phyloP scores from a whole-genome alignment of 1,139 yeast genomes.

The Kodamaea ohmeri region DNA sequence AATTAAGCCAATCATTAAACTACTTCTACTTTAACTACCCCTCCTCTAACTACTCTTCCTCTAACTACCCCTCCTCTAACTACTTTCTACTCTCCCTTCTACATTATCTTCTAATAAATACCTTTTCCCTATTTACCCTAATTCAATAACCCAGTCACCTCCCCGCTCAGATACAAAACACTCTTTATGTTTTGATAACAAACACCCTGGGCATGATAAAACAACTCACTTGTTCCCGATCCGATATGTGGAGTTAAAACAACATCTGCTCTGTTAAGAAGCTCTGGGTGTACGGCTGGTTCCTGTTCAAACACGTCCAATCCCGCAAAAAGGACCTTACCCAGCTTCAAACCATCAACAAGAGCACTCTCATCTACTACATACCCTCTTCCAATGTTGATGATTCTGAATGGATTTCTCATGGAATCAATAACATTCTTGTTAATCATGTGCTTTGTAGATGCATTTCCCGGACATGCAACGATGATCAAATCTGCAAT shows the following conservation, averaged over 20 bases:
- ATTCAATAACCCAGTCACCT: slow-evolving; percentile 1
- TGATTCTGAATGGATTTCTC: slow-evolving; percentile 54
- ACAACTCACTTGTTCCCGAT: slow-evolving; percentile 58
- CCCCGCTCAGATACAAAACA: slow-evolving; percentile 7
- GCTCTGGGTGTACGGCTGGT: slow-evolving; percentile 53
- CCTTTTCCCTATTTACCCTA: slow-evolving; percentile 3
- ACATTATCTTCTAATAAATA: too few relatives aligned
- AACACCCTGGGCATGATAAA: slow-evolving; percentile 44
- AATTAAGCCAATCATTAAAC: too few relatives aligned
- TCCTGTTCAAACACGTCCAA: slow-evolving; percentile 78
- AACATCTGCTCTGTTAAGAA: slow-evolving; percentile 64
- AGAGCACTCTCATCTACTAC: slow-evolving; percentile 73
- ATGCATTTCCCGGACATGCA: slow-evolving; percentile 64
- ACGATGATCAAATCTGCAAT: slow-evolving; percentile 60
- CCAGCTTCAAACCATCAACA: slow-evolving; percentile 62
- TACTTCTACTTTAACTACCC: too few relatives aligned
- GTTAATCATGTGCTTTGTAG: slow-evolving; percentile 58
- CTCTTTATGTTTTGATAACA: slow-evolving; percentile 14
- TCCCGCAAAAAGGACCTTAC: slow-evolving; percentile 71
- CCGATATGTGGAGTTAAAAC: slow-evolving; percentile 76
- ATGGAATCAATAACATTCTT: slow-evolving; percentile 46
- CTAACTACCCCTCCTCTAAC: too few relatives aligned
- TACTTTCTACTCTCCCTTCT: too few relatives aligned
- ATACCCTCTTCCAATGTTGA: slow-evolving; percentile 76
- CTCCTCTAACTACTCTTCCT: too few relatives aligned